Percentiles rank a stretch among this genome's conserved stretches.
Conservation (phyloP, 2,329 filamentous ascomycete genomes). For the Byssothecium circinans region DNA sequence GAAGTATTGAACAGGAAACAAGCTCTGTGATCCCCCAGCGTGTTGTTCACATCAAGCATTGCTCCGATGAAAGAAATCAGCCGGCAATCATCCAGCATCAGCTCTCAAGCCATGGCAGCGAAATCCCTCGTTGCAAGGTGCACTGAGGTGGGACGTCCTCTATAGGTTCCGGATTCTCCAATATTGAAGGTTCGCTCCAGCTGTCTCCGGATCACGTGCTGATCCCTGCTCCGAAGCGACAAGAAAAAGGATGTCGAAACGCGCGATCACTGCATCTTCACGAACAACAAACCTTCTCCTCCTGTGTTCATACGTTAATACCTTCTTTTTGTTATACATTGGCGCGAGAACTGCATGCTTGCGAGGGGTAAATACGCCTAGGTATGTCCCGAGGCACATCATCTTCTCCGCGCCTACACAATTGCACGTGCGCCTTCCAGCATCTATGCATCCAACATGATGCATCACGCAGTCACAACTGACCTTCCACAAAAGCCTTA, state of each 20-base stretch:
- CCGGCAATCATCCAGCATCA: no score
- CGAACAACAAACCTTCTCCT: background rate
- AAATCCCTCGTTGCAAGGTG: no score
- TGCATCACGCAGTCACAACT: background rate
- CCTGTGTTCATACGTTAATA: background rate
- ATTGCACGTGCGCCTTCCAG: background rate
- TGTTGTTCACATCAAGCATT: no score
- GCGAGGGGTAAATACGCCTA: background rate
- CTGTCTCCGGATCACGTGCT: no score
- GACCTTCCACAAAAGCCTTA: background rate
- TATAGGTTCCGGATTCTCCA: no score
- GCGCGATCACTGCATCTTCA: background rate
- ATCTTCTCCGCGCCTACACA: background rate
- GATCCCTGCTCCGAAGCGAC: background rate
- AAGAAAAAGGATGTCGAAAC: background rate
- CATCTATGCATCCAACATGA: background rate
- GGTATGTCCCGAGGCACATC: background rate
- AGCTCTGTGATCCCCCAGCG: background rate
- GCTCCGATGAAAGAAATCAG: no score
- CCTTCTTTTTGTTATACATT: background rate
- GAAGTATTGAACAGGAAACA: background rate
- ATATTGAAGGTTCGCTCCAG: no score
- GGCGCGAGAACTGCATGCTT: background rate
- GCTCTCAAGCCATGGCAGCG: no score
- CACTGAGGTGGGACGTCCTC: no score